Conservation (phyloP, 257 asterid species). For the Pogostemon cablin region DNA sequence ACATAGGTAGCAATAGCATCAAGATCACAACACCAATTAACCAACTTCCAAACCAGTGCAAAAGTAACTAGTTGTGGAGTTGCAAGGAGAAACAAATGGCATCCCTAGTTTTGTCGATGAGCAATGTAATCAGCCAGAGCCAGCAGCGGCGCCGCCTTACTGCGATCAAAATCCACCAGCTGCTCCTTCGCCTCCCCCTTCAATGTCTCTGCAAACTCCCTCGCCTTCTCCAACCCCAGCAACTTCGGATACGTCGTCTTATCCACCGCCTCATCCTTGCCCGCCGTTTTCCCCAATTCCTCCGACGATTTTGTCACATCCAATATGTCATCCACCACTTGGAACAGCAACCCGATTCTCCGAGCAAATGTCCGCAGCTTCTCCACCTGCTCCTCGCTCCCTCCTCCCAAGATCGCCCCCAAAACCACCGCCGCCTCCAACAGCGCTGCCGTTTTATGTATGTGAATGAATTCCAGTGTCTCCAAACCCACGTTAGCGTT, state of each 20-base stretch:
- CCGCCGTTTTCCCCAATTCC: conserved; percentile 80
- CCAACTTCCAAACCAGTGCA: no score
- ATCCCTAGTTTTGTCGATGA: conserved; percentile 53
- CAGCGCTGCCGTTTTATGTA: conserved; percentile 75
- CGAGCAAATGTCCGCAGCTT: conserved; percentile 60
- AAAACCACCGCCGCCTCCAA: conserved; percentile 69
- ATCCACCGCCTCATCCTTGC: conserved; percentile 66
- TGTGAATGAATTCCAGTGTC: conserved; percentile 62
- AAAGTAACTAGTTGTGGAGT: not conserved
- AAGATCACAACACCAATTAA: not conserved
- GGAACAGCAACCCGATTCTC: conserved; percentile 71
- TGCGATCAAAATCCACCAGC: conserved; percentile 52
- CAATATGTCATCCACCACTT: conserved; percentile 78
- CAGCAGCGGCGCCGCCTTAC: conserved; percentile 62
- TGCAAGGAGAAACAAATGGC: conserved; percentile 24
- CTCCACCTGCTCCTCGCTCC: conserved; percentile 47
- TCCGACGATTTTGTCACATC: conserved; percentile 73
- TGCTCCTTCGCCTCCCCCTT: conserved; percentile 64
- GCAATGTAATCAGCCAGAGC: conserved; percentile 82
- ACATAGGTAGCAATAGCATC: no score
- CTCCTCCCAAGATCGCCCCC: conserved; percentile 81
- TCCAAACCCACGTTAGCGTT: conserved; percentile 46
- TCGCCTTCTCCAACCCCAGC: conserved; percentile 72
- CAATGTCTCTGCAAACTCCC: conserved; percentile 58
- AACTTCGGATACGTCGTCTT: conserved; percentile 79